Percentiles rank a stretch among this genome's conserved stretches.
Conservation (phyloP, 2,329 filamentous ascomycete species). For the Pleoardoris graminearum region DNA sequence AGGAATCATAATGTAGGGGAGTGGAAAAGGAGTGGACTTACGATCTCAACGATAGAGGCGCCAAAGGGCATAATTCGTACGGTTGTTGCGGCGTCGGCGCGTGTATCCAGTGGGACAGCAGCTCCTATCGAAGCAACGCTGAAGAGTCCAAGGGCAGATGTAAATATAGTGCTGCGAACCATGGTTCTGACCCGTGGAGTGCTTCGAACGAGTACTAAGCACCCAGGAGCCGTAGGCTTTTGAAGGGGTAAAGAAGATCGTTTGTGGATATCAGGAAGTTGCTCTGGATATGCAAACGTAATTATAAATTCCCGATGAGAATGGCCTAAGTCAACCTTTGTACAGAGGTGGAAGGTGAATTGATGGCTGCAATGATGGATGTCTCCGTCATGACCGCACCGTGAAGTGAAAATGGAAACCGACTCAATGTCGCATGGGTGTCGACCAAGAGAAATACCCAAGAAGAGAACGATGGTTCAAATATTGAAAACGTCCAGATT, state of each 20-base stretch:
- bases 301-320: not conserved
- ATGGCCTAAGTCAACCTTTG: not conserved
- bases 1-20: not conserved
- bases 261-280: not conserved
- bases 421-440: too few species aligned
- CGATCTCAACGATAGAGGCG: conserved; percentile 39
- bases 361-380: not conserved
- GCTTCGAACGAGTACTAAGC: not conserved
- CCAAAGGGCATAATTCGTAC: conserved; percentile 44
- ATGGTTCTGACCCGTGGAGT: not conserved
- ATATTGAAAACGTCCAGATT: not conserved
- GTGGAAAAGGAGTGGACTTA: conserved; percentile 13
- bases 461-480: not conserved
- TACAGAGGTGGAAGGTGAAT: not conserved
- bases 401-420: not conserved
- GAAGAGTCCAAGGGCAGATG: conserved; percentile 1
- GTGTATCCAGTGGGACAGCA: not conserved
- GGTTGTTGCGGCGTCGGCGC: conserved; percentile 18
- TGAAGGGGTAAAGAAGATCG: not conserved
- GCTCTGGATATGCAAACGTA: not conserved
- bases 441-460: not conserved
- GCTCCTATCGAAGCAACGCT: not conserved
- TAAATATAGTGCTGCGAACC: not conserved
- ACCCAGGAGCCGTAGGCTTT: not conserved
- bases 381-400: not conserved